Base-by-base conservation (phyloP, 306 rosid genomes). In the Vigna unguiculata region DNA sequence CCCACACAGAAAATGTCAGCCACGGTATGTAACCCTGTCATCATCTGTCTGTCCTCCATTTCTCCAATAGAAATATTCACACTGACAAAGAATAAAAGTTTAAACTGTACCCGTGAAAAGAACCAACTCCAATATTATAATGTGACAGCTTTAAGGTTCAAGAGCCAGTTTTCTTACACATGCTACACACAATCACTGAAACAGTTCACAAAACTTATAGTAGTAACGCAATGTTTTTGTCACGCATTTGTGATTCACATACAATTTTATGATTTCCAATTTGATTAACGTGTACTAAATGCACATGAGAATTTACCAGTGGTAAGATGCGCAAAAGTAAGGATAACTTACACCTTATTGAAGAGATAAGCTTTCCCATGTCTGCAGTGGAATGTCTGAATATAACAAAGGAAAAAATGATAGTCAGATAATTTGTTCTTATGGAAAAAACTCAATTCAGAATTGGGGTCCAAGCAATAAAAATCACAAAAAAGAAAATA, bases 361-460 rank as follows among this genome's bases (percentile, higher is more conserved):
- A 93, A 93, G 93, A 91, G 98, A 87, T 93, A 93, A 75, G 96
- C 98, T 86, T 88, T 86, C 85, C 96, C 98, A 67, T 91, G 92
- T 90, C 78, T 90, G 90, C 62, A 0, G 24, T 86, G 93, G 85
- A 91, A 93, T 76, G 93, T 77, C 98, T 93, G 91, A 78, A 90
- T 59, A 83, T 66, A 78, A 76, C 49, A 82, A 76, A 32, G 76
- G 68, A 86, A 83, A 85, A 80, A 71, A 36, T 59, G 60, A 73
- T 20, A 57, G 85, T 90, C 80, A 86, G 87, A 79, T 62, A 20
- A 41, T 49, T 63, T 54, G 69, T 71, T 73, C 49, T 69, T 14
- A 75, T 15, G 13, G 41, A 80, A 71, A 79, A 76, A 57, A 48
- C 47, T 64, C 73, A 64, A 75, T 48, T 45, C 48, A 60, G 63